Base-by-base conservation (phyloP, 2,329 filamentous ascomycete species). In the Chaetoscypha palmicola region DNA sequence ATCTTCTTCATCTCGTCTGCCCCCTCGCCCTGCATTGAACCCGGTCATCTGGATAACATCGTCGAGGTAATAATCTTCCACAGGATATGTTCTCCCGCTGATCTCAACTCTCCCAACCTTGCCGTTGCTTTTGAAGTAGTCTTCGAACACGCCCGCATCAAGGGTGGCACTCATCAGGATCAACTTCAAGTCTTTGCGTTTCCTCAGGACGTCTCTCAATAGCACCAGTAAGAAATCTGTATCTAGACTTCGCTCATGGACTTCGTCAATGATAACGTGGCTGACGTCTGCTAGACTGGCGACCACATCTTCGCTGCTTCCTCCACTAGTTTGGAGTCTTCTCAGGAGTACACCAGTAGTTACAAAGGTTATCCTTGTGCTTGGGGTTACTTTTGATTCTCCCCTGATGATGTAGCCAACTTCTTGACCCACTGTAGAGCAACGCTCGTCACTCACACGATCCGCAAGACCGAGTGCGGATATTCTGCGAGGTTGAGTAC, bases 111-210 rank as follows among this genome's bases (percentile, higher is more conserved):
- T 70, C 5, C 86, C 88, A 22, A 97, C 90, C 3, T 71, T 73
- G 10, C 76, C 76, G 40, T 80, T 76, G 1, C 75, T 75, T 4
- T 74, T 77, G 66, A 97, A 97, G 64, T 97, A 97, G 44, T 79
- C 69, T 52, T 80, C 80, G 63, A 97, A 97, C 0, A 89, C 80
- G 1, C 81, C 76, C 1, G 91, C 89, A 64, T 98, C 90, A 2
- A 97, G 77, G 1, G 91, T 98, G 2, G 91, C 91, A 64, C 88
- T 95, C 92, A 98, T 98, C 26, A 98, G 72, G 10, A 98, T 81
- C 31, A 97, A 75, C 63, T 91, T 95, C 28, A 97, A 74, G 50
- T 94, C 86, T 56, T 80, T 82, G 38, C 86, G 76, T 53, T 73
- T 72, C 46, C 74, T 76, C 52, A 96, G 66, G 5, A 95, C 86